phyloP scores from a whole-genome alignment of 202 grass and related monocot genomes.

The Thinopyrum obtusiflorum region DNA sequence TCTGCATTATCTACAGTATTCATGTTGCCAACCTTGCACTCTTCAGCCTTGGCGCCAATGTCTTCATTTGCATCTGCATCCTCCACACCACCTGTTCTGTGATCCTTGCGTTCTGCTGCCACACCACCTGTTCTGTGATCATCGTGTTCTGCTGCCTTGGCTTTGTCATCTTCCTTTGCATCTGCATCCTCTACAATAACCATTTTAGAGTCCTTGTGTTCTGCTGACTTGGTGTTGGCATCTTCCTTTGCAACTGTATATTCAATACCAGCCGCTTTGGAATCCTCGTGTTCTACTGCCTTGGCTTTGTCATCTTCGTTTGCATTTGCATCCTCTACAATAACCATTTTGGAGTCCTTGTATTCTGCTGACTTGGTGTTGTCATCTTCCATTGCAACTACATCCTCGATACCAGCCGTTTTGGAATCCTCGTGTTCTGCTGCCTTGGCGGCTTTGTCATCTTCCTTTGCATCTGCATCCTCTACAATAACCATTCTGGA shows the following conservation, averaged over 20 bases:
- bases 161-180: constrained; percentile 18
- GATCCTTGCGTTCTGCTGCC: neutral
- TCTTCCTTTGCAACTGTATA: constrained; percentile 29
- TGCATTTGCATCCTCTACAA: neutral
- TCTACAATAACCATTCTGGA: constrained; percentile 11
- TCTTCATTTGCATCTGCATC: neutral
- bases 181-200: constrained; percentile 10
- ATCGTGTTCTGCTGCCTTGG: constrained; percentile 21
- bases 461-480: constrained; percentile 24
- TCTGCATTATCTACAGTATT: constrained; percentile 8
- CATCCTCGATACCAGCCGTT: neutral
- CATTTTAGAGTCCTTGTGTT: constrained; percentile 27
- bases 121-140: neutral
- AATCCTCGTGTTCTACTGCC: neutral
- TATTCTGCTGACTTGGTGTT: neutral
- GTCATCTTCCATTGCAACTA: neutral
- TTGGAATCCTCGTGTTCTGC: constrained; percentile 23
- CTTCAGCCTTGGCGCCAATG: neutral
- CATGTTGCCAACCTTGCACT: constrained; percentile 19
- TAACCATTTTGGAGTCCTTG: neutral
- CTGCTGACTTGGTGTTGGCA: constrained; percentile 23
- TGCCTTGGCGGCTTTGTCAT: neutral
- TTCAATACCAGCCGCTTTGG: neutral
- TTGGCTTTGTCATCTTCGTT: neutral
- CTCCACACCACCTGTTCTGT: neutral